These are phyloP conservation scores for Ophiocordyceps australis DNA, from an alignment of 2,329 filamentous ascomycete species.

Conservation along the genomic window DNA sequence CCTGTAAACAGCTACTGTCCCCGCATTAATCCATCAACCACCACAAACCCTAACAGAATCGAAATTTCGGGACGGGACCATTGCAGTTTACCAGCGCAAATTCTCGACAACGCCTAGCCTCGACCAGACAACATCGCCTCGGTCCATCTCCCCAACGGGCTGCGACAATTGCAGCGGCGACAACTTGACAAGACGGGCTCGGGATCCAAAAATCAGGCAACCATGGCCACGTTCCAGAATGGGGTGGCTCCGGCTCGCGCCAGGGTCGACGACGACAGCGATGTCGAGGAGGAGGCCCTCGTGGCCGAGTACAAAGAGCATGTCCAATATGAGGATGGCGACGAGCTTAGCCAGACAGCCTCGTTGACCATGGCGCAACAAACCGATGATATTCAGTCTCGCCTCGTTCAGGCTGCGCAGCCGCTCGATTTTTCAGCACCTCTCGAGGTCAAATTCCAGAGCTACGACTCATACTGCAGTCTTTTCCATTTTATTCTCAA, in stretches of 20 bases:
- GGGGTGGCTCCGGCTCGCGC: slow-evolving; percentile 39
- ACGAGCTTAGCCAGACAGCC: slow-evolving; percentile 59
- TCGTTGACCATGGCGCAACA: slow-evolving; percentile 54
- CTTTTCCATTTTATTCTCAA: slow-evolving; percentile 98
- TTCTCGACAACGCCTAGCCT: too few relatives aligned
- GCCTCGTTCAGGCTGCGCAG: slow-evolving; percentile 79
- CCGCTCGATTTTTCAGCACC: slow-evolving; percentile 92
- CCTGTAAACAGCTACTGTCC: too few relatives aligned
- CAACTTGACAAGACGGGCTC: too few relatives aligned
- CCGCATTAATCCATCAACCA: too few relatives aligned
- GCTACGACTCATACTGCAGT: slow-evolving; percentile 98
- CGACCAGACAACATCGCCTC: too few relatives aligned
- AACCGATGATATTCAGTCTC: slow-evolving; percentile 81
- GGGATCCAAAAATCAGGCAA: too few relatives aligned
- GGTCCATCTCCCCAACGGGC: too few relatives aligned
- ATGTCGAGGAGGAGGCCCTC: slow-evolving; percentile 89
- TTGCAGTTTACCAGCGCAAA: too few relatives aligned
- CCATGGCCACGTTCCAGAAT: slow-evolving; percentile 45
- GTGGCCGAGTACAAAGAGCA: slow-evolving; percentile 94
- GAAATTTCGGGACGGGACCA: too few relatives aligned
- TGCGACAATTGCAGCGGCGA: too few relatives aligned
- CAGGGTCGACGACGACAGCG: slow-evolving; percentile 65
- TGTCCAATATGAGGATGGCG: slow-evolving; percentile 79
- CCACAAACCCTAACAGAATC: too few relatives aligned
- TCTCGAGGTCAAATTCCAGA: slow-evolving; percentile 92